Evolutionary conservation across 1,284 basidiomycete species (phyloP), one percentile per base, ranked within the genome.

Genomic region (Irpex sp.): DNA sequence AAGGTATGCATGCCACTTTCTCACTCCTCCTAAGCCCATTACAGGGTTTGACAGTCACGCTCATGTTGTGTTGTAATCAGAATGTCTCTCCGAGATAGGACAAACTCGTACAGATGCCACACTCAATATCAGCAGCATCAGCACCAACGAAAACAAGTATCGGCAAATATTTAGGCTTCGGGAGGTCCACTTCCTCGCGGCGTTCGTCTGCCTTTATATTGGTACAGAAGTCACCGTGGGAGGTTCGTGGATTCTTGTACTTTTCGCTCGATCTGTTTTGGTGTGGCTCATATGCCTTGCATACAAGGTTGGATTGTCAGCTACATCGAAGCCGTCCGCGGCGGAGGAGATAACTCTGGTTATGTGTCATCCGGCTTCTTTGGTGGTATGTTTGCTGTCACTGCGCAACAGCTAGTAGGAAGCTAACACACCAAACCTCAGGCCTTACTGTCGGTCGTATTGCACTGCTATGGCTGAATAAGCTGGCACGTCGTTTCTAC

Each of bases 331-430:
- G 66, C 78, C 8, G 74, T 77, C 7, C 77, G 82, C 5, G 74
- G 74, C 0, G 83, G 83, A 38, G 83, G 83, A 0, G 69, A 78
- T 0, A 81, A 78, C 0, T 77, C 81, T 44, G 82, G 82, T 9
- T 84, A 83, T 67, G 79, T 83, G 66, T 80, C 81, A 2, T 75
- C 81, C 0, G 82, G 83, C 19, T 84, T 84, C 71, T 84, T 80
- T 64, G 80, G 78, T 59, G 82, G 82, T 82, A 63, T 57, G 70
- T 40, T 2, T 58, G 3, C 15, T 4, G 40, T 47, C 15, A 57
- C 15, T 6, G 6, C 6, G 31, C 31, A 6, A 34, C 31, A 6
- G 31, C 31, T 31, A 31, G 31, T 31, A 31, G 31, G 31, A 31
- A 31, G 31, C 4, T 31, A 31, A 31, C 31, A 31, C 31, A 31